These are phyloP conservation scores for Saccharomyces mikatae DNA, from an alignment of 805 yeast species.

Conservation along the genomic window DNA sequence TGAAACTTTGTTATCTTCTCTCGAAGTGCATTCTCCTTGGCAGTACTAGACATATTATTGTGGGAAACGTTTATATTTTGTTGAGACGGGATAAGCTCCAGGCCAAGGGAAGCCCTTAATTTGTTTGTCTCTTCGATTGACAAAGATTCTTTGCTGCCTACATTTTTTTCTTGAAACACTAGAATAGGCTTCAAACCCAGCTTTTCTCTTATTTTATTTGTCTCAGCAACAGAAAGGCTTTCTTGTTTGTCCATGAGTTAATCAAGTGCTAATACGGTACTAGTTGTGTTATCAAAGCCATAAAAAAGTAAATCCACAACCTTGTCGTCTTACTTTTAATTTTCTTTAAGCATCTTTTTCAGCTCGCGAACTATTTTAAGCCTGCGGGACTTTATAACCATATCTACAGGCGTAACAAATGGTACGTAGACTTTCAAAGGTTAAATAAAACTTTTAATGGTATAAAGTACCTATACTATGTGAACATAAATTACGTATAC, in stretches of 20 bases:
- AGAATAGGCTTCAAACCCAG: conserved; percentile 35
- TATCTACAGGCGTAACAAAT: background rate
- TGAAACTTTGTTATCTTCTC: background rate
- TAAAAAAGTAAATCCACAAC: background rate
- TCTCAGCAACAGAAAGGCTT: conserved; percentile 32
- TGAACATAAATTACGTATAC: background rate
- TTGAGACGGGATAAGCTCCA: conserved; percentile 31
- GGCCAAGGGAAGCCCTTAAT: conserved; percentile 33
- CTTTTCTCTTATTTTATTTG: conserved; percentile 32
- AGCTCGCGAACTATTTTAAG: background rate
- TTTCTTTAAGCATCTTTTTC: background rate
- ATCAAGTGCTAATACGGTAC: background rate
- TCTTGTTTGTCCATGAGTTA: conserved; percentile 10
- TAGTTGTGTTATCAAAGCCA: background rate
- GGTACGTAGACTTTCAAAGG: background rate
- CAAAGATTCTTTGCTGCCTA: conserved; percentile 11
- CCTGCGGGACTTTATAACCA: background rate
- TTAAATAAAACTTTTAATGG: background rate
- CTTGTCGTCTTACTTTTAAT: background rate
- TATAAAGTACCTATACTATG: background rate
- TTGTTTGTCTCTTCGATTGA: conserved; percentile 39
- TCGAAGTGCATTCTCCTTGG: background rate
- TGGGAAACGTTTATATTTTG: background rate
- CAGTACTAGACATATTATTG: background rate
- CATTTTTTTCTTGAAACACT: background rate